These are phyloP conservation scores for Ailanthus altissimus DNA, from an alignment of 345 rosid genomes.

Conservation along the genomic window DNA sequence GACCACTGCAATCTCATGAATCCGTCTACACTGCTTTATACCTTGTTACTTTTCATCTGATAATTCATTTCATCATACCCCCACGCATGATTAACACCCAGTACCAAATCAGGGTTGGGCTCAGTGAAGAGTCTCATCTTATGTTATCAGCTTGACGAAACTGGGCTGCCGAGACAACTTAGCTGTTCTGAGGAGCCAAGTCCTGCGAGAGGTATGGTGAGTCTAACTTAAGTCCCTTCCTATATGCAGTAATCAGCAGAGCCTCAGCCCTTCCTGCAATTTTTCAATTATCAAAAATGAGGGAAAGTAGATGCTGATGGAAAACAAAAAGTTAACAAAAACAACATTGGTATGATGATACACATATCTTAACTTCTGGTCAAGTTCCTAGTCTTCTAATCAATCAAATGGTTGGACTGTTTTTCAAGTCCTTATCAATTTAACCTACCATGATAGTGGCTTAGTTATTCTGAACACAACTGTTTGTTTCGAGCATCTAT, in stretches of 20 bases:
- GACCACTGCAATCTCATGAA: too few species aligned
- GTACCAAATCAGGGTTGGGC: background rate
- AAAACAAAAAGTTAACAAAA: background rate
- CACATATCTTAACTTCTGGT: background rate
- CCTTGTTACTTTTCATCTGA: slow-evolving; percentile 1
- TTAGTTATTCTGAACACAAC: background rate
- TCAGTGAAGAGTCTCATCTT: background rate
- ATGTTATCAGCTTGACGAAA: background rate
- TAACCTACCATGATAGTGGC: background rate
- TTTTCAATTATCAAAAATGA: background rate
- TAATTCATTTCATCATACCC: background rate
- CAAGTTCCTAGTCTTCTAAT: background rate
- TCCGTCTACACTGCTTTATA: background rate
- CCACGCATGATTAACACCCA: background rate
- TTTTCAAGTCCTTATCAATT: background rate
- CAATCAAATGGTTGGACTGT: background rate
- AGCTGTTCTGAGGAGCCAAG: slow-evolving; percentile 6
- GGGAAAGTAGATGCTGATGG: background rate
- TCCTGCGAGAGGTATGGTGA: slow-evolving; percentile 18
- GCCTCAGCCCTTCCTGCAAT: slow-evolving; percentile 84
- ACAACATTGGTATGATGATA: background rate
- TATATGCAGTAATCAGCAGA: slow-evolving; percentile 78
- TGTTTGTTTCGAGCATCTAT: too few species aligned
- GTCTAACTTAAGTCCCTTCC: slow-evolving; percentile 52
- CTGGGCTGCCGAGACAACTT: background rate